These are phyloP conservation scores for Eimeria zaria DNA, from an alignment of 169 alveolate genomes.

Conservation along the genomic window DNA sequence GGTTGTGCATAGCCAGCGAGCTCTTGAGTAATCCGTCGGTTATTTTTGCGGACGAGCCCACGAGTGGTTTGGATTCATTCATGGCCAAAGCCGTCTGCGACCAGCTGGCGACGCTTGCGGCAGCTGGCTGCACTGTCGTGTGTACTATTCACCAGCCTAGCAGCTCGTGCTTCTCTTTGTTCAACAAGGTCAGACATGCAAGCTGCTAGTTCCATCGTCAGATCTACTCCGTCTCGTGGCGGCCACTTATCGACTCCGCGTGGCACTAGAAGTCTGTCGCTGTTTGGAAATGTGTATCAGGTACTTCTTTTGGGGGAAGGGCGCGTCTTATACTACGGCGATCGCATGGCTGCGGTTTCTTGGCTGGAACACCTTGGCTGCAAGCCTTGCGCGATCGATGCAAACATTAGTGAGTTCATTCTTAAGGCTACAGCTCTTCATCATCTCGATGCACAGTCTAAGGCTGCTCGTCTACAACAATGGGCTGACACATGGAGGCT, in stretches of 20 bases:
- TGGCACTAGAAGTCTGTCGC: neutral
- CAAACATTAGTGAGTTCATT: slow-evolving; percentile 81
- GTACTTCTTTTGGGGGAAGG: slow-evolving; percentile 84
- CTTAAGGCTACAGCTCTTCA: slow-evolving; percentile 27
- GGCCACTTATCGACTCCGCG: neutral
- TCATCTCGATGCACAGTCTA: slow-evolving; percentile 1
- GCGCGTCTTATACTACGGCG: slow-evolving; percentile 82
- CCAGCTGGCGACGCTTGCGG: slow-evolving; percentile 63
- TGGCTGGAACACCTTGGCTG: slow-evolving; percentile 80
- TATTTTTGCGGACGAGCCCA: slow-evolving; percentile 93
- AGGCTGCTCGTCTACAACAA: slow-evolving; percentile 20
- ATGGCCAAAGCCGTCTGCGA: slow-evolving; percentile 82
- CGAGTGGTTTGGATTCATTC: slow-evolving; percentile 89
- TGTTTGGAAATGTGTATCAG: neutral
- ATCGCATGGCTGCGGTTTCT: slow-evolving; percentile 72
- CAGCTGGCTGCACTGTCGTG: slow-evolving; percentile 85
- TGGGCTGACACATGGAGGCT: slow-evolving; percentile 68
- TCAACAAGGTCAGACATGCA: slow-evolving; percentile 72
- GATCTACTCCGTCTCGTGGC: neutral
- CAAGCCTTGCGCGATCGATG: slow-evolving; percentile 41
- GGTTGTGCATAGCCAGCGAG: slow-evolving; percentile 89
- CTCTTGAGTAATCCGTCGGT: slow-evolving; percentile 89
- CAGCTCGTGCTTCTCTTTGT: slow-evolving; percentile 68
- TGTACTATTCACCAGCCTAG: slow-evolving; percentile 85
- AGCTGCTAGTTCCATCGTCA: neutral